These are phyloP conservation scores for Echeveria elegans DNA, from an alignment of 164 flowering plant genomes.

Conservation along the genomic window DNA sequence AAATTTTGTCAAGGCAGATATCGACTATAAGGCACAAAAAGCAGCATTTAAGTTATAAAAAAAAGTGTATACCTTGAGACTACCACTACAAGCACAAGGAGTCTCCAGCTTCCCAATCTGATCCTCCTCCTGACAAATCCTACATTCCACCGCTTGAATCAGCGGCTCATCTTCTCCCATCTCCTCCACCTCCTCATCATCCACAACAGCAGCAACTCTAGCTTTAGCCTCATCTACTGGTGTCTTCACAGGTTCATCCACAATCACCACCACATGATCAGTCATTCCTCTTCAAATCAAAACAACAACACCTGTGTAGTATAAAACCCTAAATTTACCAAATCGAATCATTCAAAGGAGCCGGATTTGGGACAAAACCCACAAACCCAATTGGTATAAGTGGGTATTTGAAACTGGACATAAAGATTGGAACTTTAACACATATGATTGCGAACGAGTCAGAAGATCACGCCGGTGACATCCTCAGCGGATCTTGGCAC, in stretches of 20 bases:
- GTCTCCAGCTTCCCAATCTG: constrained; percentile 18
- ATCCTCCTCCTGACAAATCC: constrained; percentile 39
- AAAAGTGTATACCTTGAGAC: constrained; percentile 27
- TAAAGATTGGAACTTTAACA: background rate
- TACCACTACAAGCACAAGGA: constrained; percentile 36
- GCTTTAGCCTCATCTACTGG: background rate
- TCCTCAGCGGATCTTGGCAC: background rate
- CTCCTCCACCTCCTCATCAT: background rate
- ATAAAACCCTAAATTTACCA: background rate
- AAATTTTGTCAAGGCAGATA: background rate
- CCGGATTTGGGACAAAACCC: background rate
- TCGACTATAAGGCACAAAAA: background rate
- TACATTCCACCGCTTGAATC: constrained; percentile 22
- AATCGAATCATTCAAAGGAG: background rate
- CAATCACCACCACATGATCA: background rate
- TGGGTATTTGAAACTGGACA: constrained; percentile 1
- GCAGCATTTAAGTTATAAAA: background rate
- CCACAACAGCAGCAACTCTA: too few relatives aligned
- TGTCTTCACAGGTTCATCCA: background rate
- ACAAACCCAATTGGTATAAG: background rate
- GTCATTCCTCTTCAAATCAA: background rate
- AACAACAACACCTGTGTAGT: background rate
- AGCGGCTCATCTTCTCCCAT: constrained; percentile 18
- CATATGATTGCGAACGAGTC: background rate
- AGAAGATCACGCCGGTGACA: background rate